phyloP scores from a whole-genome alignment of 345 rosid species.

The Citrus glauca region DNA sequence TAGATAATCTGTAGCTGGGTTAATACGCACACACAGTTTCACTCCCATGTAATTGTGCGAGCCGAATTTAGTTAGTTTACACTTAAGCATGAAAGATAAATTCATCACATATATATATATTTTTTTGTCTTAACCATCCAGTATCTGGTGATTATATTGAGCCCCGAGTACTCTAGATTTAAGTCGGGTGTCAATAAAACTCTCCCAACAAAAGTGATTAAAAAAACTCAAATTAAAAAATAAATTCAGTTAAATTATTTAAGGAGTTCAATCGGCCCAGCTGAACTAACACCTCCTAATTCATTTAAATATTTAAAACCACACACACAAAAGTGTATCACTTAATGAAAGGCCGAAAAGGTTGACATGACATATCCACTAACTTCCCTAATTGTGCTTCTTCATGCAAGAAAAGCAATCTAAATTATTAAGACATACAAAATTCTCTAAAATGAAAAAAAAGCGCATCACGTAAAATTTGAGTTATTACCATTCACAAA shows the following conservation, averaged over 20 bases:
- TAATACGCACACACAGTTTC: no score
- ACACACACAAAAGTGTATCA: not conserved
- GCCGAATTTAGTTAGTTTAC: not conserved
- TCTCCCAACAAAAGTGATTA: no score
- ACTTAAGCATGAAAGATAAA: not conserved
- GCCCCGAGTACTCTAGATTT: no score
- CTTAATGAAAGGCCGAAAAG: not conserved
- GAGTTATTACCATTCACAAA: not conserved
- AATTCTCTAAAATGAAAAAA: not conserved
- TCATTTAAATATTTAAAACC: not conserved
- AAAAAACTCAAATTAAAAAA: no score
- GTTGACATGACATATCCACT: not conserved
- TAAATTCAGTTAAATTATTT: no score
- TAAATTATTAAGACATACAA: not conserved
- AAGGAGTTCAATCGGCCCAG: no score
- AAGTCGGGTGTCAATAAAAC: no score
- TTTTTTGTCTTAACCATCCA: no score
- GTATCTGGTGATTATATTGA: no score
- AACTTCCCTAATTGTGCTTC: not conserved
- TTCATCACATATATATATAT: no score
- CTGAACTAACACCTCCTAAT: not conserved
- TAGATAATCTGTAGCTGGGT: no score
- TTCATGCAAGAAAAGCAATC: not conserved
- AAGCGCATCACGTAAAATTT: not conserved
- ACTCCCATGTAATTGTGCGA: no score